phyloP scores from a whole-genome alignment of 257 asterid genomes.

The Agastache rugosa region DNA sequence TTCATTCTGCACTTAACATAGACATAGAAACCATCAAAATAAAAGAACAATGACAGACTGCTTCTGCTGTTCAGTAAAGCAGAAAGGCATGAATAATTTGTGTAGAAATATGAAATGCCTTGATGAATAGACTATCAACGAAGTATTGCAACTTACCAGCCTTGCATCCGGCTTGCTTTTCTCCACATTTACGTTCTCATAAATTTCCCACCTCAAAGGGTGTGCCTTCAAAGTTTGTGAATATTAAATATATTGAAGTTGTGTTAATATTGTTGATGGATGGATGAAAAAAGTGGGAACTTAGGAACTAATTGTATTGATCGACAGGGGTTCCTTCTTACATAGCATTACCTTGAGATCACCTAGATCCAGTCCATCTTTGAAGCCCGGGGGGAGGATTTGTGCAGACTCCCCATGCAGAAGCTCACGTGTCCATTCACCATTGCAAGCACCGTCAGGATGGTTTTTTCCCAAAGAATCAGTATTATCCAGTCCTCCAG shows the following conservation, averaged over 20 bases:
- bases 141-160: slow-evolving; percentile 59
- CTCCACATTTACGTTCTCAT: slow-evolving; percentile 46
- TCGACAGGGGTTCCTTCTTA: slow-evolving; percentile 22
- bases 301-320: background rate
- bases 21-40: slow-evolving; percentile 37
- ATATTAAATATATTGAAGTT: slow-evolving; percentile 22
- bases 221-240: slow-evolving; percentile 57
- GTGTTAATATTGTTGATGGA: slow-evolving; percentile 25
- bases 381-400: slow-evolving; percentile 75
- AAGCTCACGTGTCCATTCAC: slow-evolving; percentile 86
- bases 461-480: slow-evolving; percentile 66
- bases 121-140: slow-evolving; percentile 17
- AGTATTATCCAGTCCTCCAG: slow-evolving; percentile 82
- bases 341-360: slow-evolving; percentile 68
- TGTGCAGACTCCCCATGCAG: slow-evolving; percentile 81
- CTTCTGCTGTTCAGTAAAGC: slow-evolving; percentile 17
- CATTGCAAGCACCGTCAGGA: slow-evolving; percentile 86
- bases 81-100: slow-evolving; percentile 11
- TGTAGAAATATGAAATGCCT: slow-evolving; percentile 5
- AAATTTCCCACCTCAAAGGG: slow-evolving; percentile 64
- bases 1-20: slow-evolving; percentile 66
- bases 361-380: slow-evolving; percentile 78
- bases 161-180: slow-evolving; percentile 53
- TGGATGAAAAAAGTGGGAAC: background rate
- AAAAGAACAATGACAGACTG: slow-evolving; percentile 32